A percentile compares a stretch with the other conserved stretches of the same genome.
These are phyloP conservation scores for Tulasnella sp. DNA, from an alignment of 768 basidiomycete genomes.

Conservation along the genomic window DNA sequence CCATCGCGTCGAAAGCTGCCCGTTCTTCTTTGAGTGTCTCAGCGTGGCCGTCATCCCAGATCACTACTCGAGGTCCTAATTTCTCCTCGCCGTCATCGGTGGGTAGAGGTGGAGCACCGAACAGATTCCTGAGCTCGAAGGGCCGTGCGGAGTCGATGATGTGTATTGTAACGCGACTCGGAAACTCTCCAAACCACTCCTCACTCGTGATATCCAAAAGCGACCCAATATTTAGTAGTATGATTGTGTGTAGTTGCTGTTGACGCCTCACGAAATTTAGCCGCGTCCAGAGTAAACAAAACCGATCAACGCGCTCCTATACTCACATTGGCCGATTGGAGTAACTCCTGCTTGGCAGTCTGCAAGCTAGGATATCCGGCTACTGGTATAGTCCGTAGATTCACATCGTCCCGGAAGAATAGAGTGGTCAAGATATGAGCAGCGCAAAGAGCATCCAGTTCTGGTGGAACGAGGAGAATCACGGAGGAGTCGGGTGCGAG, in stretches of 20 bases:
- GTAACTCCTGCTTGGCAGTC: slow-evolving; percentile 50
- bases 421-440: slow-evolving; percentile 81
- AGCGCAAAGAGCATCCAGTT: slow-evolving; percentile 87
- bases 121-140: slow-evolving; percentile 77
- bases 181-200: slow-evolving; percentile 68
- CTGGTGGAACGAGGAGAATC: slow-evolving; percentile 75
- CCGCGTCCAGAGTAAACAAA: neutral
- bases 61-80: slow-evolving; percentile 41
- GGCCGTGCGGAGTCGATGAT: slow-evolving; percentile 92
- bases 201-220: slow-evolving; percentile 68
- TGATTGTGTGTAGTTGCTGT: slow-evolving; percentile 71
- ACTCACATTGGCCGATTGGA: slow-evolving; percentile 54
- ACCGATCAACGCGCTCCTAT: neutral
- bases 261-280: slow-evolving; percentile 1
- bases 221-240: slow-evolving; percentile 86
- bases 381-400: slow-evolving; percentile 81
- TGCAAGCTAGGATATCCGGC: slow-evolving; percentile 74
- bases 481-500: slow-evolving; percentile 57
- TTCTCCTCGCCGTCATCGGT: slow-evolving; percentile 38
- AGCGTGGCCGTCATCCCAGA: slow-evolving; percentile 89
- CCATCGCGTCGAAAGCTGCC: slow-evolving; percentile 74
- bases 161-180: slow-evolving; percentile 57
- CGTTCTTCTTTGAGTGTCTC: slow-evolving; percentile 57
- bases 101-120: slow-evolving; percentile 33
- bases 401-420: slow-evolving; percentile 87